Base-by-base conservation (phyloP, 139 green algal species). In the Astrephomene gubernaculifera region DNA sequence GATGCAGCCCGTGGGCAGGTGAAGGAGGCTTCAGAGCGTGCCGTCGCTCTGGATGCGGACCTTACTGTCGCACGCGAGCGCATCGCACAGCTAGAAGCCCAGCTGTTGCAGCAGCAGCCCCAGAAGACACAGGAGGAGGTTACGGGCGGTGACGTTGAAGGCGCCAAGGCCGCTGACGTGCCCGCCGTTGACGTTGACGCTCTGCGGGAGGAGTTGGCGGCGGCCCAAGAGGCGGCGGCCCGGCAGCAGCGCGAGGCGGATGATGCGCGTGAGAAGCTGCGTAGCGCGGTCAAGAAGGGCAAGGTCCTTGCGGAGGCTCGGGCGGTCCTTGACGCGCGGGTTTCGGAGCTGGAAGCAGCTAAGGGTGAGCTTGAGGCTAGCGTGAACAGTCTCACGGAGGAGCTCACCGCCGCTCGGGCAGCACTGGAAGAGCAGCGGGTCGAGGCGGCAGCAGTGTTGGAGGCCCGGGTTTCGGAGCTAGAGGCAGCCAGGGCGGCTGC, bases 241-340 rank as follows among this genome's bases (percentile, higher is more conserved):
- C 35, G 44, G 25, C 12, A 43, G 22, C 31, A 33, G 29, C n/a
- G 35, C 29, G 83, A 88, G 52, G 27, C 69, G 35, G 83, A 88
- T 49, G 83, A 88, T 19, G 27, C 57, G 35, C 64, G 74, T 3
- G 73, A 83, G 2, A 88, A 88, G 74, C 73, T 88, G 64, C 44
- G 45, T 0, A 67, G 24, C n/a, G 83, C 83, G 0, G 72, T 88
- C 2, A 88, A 83, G 74, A 88, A 88, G 73, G 83, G 83, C 43
- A 88, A 84, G 73, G 61, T 14, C 21, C 49, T 88, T 1, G 83
- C 45, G 49, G 71, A 80, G 49, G 45, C 45, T 2, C 38, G 49
- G 45, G n/a, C 71, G 31, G 45, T 31, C 17, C 31, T 65, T 4
- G 71, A 80, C 45, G 45, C 71, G 45, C 70, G 61, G 12, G 43